Percentiles rank a stretch among this genome's conserved stretches.
These are phyloP conservation scores for Pseudocohnilembus persalinus DNA, from an alignment of 169 alveolate species.

Conservation along the genomic window DNA sequence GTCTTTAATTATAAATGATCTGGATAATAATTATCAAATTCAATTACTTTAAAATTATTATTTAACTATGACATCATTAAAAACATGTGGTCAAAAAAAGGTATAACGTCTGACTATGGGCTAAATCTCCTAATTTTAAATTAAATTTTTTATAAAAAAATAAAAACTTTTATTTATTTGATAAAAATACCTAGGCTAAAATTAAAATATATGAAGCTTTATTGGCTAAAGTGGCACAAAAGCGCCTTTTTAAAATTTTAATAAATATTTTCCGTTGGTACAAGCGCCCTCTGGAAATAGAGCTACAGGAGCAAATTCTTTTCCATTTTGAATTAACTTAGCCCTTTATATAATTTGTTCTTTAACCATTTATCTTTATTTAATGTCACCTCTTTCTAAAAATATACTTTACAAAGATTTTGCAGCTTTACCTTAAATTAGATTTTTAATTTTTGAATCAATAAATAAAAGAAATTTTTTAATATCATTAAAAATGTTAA, in stretches of 20 bases:
- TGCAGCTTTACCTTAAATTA: too few species aligned
- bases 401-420: conserved; percentile 53
- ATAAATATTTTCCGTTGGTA: conserved; percentile 59
- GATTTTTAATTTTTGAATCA: too few species aligned
- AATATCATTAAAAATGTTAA: not conserved
- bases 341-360: conserved; percentile 46
- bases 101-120: conserved; percentile 28
- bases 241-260: conserved; percentile 72
- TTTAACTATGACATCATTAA: conserved; percentile 21
- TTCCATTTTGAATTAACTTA: conserved; percentile 48
- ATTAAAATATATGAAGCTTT: conserved; percentile 24
- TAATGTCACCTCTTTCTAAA: conserved; percentile 61
- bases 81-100: conserved; percentile 4
- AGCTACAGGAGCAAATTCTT: conserved; percentile 57
- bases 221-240: conserved; percentile 42
- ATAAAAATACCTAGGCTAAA: conserved; percentile 16
- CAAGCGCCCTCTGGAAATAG: conserved; percentile 78
- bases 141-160: too few species aligned
- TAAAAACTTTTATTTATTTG: too few species aligned
- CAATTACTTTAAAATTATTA: conserved; percentile 29
- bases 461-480: too few species aligned
- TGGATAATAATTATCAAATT: conserved; percentile 38
- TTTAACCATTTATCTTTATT: conserved; percentile 49
- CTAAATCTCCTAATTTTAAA: too few species aligned
- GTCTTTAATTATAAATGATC: conserved; percentile 23